Conservation (phyloP, 2,329 filamentous ascomycete species). For the Aspergillus sp. region DNA sequence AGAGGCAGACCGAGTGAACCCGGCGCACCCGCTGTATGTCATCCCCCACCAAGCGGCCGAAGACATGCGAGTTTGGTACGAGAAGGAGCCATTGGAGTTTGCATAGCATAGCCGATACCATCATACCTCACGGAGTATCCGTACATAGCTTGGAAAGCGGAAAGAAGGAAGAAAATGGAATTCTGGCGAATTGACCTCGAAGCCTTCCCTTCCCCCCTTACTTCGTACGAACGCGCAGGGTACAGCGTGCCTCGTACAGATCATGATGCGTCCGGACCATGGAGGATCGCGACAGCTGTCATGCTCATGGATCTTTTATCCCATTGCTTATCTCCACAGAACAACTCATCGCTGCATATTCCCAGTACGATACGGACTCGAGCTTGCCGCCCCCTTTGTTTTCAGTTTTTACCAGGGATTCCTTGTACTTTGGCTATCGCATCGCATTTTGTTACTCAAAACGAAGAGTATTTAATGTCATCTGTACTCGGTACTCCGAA, state of each 20-base stretch:
- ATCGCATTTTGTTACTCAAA: no score
- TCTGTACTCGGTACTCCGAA: no score
- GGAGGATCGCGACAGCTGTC: neutral
- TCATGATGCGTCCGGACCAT: neutral
- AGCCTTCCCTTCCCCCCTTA: neutral
- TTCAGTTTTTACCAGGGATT: no score
- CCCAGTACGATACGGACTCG: no score
- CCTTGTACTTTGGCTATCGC: no score
- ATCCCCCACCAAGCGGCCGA: slow-evolving; percentile 66
- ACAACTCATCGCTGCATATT: no score
- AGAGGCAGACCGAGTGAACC: slow-evolving; percentile 59
- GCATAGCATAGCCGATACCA: neutral
- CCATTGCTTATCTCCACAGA: no score
- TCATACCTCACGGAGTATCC: neutral
- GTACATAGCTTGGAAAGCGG: no score
- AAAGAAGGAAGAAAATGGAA: no score
- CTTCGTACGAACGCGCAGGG: neutral
- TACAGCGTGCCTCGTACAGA: neutral
- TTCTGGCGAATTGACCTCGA: neutral
- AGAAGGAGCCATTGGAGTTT: slow-evolving; percentile 22
- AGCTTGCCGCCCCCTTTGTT: no score
- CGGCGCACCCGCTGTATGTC: slow-evolving; percentile 78
- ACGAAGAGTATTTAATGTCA: no score
- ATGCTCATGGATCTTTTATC: no score
- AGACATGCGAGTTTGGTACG: slow-evolving; percentile 59